Base-by-base conservation (phyloP, 2,329 filamentous ascomycete species). In the Diaporthe eres region DNA sequence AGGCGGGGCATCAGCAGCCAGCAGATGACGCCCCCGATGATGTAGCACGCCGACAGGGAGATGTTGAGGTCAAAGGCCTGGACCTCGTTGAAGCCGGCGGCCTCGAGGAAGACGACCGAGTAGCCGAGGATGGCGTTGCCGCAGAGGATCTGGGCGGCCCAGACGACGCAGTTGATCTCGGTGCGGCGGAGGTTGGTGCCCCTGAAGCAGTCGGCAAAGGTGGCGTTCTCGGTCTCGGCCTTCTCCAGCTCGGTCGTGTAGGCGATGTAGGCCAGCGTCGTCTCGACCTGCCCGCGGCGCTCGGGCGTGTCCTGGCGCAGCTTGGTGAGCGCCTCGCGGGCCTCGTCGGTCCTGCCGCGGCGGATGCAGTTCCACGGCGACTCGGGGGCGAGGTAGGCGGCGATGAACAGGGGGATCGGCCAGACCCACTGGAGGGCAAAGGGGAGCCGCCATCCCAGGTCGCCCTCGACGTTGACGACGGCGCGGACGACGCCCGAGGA, bases 401-500 rank as follows among this genome's bases (percentile, higher is more conserved):
- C 80, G 2, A 84, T 63, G 37, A 85, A 75, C 0, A 86, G 78
- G 1, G 83, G 83, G 1, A 83, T 77, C 0, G 83, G 82, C 80
- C 83, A 86, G 1, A 83, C 77, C 85, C 85, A 86, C 78, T 86
- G 84, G 5, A 85, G 68, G 2, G 80, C 84, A 67, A 84, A 86
- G 1, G 85, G 84, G 4, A 84, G 19, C 81, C 80, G 74, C 83
- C 85, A 37, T 79, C 81, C 84, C 80, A 85, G 74, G 67, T 86
- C 76, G 9, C 81, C 80, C 0, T 76, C 76, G 28, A 80, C 77
- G 39, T 79, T 74, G 6, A 83, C 72, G 17, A 85, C 79, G 19
- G 78, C 81, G 60, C 82, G 80, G 10, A 84, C 79, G 4, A 85
- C 82, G 0, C 81, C 82, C 1, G 83, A 81, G 1, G 80, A 80